phyloP scores from a whole-genome alignment of 139 green algal species.

The Asterochloris sp. region DNA sequence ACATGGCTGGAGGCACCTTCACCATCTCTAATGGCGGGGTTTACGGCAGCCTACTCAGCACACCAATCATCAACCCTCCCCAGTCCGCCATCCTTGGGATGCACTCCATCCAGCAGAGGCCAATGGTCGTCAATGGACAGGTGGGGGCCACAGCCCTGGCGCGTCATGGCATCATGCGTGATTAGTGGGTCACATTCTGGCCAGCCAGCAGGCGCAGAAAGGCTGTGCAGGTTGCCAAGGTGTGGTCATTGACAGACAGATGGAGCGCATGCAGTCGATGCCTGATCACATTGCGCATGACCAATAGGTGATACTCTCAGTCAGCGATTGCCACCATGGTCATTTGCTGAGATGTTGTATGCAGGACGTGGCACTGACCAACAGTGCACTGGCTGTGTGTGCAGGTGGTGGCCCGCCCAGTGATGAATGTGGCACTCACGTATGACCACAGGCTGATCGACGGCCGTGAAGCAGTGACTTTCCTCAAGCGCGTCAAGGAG shows the following conservation, averaged over 20 bases:
- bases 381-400: slow-evolving; percentile 41
- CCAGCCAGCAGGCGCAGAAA: too few species aligned
- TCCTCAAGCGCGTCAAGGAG: slow-evolving; percentile 97
- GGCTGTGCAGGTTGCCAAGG: too few species aligned
- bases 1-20: slow-evolving; percentile 99
- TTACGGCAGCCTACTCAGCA: slow-evolving; percentile 92
- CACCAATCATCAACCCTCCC: slow-evolving; percentile 99
- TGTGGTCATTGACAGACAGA: too few species aligned
- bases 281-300: too few species aligned
- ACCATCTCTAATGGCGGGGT: slow-evolving; percentile 99
- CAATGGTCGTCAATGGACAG: slow-evolving; percentile 57
- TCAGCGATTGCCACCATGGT: too few species aligned
- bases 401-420: slow-evolving; percentile 84
- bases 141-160: background rate
- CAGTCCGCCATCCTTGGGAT: slow-evolving; percentile 95
- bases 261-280: too few species aligned
- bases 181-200: too few species aligned
- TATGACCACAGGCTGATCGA: slow-evolving; percentile 99
- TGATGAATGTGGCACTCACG: slow-evolving; percentile 99
- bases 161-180: too few species aligned
- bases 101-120: slow-evolving; percentile 90
- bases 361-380: too few species aligned
- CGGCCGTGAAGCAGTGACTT: slow-evolving; percentile 93
- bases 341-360: too few species aligned
- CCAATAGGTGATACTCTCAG: too few species aligned